These are phyloP conservation scores for Avena eriantha DNA, from an alignment of 176 grass and related monocot genomes.

Conservation along the genomic window DNA sequence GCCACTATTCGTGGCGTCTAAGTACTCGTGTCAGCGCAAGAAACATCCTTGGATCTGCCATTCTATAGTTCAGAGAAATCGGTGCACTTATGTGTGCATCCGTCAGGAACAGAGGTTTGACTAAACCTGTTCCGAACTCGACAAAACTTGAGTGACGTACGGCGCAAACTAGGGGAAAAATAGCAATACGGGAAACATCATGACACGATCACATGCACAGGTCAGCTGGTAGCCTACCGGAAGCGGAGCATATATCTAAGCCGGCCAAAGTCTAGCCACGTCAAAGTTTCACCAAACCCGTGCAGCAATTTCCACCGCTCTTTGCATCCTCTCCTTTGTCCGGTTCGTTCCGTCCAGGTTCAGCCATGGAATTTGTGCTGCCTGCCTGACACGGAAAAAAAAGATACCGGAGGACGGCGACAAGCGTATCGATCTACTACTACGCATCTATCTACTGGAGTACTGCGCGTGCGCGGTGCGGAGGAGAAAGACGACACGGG, in stretches of 20 bases:
- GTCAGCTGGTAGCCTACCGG: too few species aligned
- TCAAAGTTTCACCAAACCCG: slow-evolving; percentile 32
- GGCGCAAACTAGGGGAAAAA: not conserved
- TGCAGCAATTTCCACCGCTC: not conserved
- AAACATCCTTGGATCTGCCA: not conserved
- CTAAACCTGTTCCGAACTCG: not conserved
- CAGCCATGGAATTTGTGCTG: not conserved
- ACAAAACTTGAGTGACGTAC: not conserved
- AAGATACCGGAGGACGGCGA: not conserved
- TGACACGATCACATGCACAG: not conserved
- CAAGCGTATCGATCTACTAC: not conserved
- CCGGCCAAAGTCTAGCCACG: slow-evolving; percentile 14
- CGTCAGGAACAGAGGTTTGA: not conserved
- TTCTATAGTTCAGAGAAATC: not conserved
- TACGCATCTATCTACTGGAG: not conserved
- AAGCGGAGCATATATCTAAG: too few species aligned
- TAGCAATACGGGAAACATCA: not conserved
- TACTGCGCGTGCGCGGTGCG: not conserved
- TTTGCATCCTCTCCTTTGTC: not conserved
- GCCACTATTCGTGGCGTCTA: not conserved
- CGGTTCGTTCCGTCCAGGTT: not conserved
- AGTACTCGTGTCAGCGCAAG: not conserved
- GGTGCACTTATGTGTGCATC: not conserved
- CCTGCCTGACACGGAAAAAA: not conserved
- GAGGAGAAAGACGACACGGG: not conserved